These are phyloP conservation scores for Plantago elongata DNA, from an alignment of 257 asterid genomes.

Conservation along the genomic window DNA sequence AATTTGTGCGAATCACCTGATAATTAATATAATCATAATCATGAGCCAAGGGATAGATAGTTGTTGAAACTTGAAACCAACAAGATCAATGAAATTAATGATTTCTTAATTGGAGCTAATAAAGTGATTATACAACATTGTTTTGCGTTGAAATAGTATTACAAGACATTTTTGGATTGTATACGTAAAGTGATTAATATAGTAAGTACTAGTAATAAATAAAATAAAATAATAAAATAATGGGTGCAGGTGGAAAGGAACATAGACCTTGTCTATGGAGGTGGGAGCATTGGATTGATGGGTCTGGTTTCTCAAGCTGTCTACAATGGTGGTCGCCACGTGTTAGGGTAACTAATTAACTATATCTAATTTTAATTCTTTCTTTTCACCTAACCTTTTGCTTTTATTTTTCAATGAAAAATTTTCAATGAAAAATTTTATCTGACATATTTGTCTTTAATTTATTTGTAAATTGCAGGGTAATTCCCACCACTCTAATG, in stretches of 20 bases:
- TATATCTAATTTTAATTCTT: no score
- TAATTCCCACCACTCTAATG: slow-evolving; percentile 22
- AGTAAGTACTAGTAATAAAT: no score
- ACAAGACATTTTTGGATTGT: slow-evolving; percentile 3
- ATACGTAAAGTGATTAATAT: no score
- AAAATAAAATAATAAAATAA: no score
- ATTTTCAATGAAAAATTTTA: no score
- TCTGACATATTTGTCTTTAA: no score
- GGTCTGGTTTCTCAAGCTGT: slow-evolving; percentile 21
- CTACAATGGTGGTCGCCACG: slow-evolving; percentile 20
- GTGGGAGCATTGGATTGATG: slow-evolving; percentile 20
- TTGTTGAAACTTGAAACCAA: neutral
- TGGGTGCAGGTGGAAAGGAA: slow-evolving; percentile 8
- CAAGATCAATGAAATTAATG: slow-evolving; percentile 25
- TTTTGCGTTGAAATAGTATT: slow-evolving; percentile 21
- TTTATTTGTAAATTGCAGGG: slow-evolving; percentile 9
- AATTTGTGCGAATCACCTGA: no score
- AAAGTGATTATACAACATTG: neutral
- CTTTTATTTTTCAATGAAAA: no score
- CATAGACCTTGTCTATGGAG: slow-evolving; percentile 9
- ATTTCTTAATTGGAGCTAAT: neutral
- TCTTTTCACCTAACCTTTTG: no score
- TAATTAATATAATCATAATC: no score
- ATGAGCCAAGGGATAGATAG: no score
- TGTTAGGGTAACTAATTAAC: slow-evolving; percentile 8